Conservation (phyloP, 495 filamentous ascomycete genomes). For the Aspergillus heteromorphus region DNA sequence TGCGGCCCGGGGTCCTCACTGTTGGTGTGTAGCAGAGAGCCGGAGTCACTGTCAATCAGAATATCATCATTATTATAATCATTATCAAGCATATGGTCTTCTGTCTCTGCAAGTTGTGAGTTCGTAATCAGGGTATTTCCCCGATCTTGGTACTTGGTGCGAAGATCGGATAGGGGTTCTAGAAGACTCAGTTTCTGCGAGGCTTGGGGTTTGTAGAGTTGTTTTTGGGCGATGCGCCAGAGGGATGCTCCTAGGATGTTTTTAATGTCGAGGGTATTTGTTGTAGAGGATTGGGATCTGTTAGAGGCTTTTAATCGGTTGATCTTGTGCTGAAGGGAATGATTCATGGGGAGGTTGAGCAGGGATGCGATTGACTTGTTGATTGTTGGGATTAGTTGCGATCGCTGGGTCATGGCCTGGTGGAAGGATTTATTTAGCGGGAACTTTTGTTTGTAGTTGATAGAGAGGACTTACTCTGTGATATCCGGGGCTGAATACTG, state of each 20-base stretch:
- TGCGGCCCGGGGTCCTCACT: not conserved
- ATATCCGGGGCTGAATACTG: not conserved
- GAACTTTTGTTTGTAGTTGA: too few species aligned
- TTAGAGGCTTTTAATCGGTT: not conserved
- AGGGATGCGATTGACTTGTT: conserved; percentile 31
- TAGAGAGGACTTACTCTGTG: not conserved
- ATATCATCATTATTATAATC: not conserved
- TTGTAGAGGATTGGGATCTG: not conserved
- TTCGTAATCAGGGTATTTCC: not conserved
- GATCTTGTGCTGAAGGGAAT: conserved; percentile 10
- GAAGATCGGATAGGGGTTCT: not conserved
- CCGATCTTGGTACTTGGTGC: not conserved
- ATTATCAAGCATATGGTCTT: not conserved
- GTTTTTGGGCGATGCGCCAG: conserved; percentile 26
- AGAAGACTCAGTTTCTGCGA: conserved; percentile 1
- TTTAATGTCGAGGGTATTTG: not conserved
- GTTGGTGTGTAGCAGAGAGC: conserved; percentile 1
- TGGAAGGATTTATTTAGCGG: conserved; percentile 1
- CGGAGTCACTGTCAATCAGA: not conserved
- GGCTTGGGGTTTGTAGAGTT: conserved; percentile 12
- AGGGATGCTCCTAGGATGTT: conserved; percentile 19
- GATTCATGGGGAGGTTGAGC: conserved; percentile 16
- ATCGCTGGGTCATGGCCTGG: conserved; percentile 38
- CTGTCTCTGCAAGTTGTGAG: not conserved
- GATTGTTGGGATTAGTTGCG: conserved; percentile 28